These are phyloP conservation scores for Plantago coronopus DNA, from an alignment of 305 asterid species.

Conservation along the genomic window DNA sequence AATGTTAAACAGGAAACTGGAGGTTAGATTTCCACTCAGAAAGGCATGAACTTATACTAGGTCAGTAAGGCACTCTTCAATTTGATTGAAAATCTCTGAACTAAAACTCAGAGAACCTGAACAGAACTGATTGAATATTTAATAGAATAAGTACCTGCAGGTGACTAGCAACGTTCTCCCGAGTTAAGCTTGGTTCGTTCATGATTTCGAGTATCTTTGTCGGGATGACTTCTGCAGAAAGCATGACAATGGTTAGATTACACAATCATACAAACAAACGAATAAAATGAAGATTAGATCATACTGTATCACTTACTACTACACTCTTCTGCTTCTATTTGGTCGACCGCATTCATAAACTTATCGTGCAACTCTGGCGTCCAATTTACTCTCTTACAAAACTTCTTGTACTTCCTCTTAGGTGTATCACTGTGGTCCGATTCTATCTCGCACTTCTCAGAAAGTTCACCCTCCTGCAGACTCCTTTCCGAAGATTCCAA, in stretches of 20 bases:
- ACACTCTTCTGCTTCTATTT: conserved; percentile 14
- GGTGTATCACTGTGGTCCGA: conserved; percentile 4
- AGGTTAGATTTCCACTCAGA: not conserved
- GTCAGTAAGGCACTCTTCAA: too few relatives aligned
- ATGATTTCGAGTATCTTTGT: conserved; percentile 31
- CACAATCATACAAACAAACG: not conserved
- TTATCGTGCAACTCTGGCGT: conserved; percentile 15
- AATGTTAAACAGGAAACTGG: not conserved
- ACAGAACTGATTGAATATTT: too few relatives aligned
- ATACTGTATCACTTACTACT: conserved; percentile 12
- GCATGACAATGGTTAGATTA: not conserved
- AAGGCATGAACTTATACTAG: not conserved
- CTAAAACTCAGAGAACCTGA: too few relatives aligned
- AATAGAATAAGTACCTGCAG: conserved; percentile 36
- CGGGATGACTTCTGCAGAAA: conserved; percentile 31
- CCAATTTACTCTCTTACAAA: conserved; percentile 16
- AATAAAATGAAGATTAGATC: not conserved
- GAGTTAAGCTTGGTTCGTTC: conserved; percentile 31
- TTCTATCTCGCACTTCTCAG: not conserved
- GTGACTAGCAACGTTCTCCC: conserved; percentile 35
- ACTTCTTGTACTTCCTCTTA: conserved; percentile 13
- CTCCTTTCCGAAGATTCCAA: conserved; percentile 7
- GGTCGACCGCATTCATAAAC: conserved; percentile 17
- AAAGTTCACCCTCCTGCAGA: conserved; percentile 7
- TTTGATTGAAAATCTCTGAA: too few relatives aligned